phyloP scores from a whole-genome alignment of 108 stramenopile species.

The Skeletonema tropicum region DNA sequence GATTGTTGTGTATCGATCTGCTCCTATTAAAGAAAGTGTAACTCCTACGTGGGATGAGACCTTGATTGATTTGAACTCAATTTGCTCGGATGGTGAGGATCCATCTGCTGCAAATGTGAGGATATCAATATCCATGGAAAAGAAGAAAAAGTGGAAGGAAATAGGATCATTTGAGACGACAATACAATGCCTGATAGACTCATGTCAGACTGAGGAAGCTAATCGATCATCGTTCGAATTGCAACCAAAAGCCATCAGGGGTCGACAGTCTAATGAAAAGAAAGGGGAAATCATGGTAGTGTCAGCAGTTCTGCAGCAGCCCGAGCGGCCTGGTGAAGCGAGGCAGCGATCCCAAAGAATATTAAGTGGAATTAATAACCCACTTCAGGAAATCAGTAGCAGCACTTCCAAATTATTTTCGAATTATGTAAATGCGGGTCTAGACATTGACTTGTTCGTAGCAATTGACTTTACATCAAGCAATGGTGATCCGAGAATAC shows the following conservation, averaged over 20 bases:
- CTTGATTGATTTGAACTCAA: constrained; percentile 46
- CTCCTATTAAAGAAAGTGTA: constrained; percentile 49
- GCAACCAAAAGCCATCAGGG: background rate
- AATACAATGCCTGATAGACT: constrained; percentile 16
- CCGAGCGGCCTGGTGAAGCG: constrained; percentile 2
- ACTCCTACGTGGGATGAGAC: constrained; percentile 63
- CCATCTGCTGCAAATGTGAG: background rate
- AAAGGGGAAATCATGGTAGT: constrained; percentile 26
- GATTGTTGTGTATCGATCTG: constrained; percentile 68
- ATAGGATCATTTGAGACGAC: constrained; percentile 47
- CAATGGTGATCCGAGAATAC: constrained; percentile 59
- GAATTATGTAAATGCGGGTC: constrained; percentile 38
- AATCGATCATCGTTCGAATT: constrained; percentile 7
- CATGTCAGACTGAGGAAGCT: background rate
- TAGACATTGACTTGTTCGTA: constrained; percentile 71
- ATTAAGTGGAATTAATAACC: background rate
- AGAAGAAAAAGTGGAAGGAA: constrained; percentile 40
- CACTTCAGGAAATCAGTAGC: background rate
- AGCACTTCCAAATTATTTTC: constrained; percentile 22
- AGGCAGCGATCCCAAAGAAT: constrained; percentile 15
- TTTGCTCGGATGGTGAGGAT: background rate
- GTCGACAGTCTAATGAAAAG: constrained; percentile 8
- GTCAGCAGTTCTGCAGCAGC: constrained; percentile 14
- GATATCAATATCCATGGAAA: constrained; percentile 22
- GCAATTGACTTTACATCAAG: constrained; percentile 75